Conservation (phyloP, 257 asterid genomes). For the Salvia miltiorrhiza region DNA sequence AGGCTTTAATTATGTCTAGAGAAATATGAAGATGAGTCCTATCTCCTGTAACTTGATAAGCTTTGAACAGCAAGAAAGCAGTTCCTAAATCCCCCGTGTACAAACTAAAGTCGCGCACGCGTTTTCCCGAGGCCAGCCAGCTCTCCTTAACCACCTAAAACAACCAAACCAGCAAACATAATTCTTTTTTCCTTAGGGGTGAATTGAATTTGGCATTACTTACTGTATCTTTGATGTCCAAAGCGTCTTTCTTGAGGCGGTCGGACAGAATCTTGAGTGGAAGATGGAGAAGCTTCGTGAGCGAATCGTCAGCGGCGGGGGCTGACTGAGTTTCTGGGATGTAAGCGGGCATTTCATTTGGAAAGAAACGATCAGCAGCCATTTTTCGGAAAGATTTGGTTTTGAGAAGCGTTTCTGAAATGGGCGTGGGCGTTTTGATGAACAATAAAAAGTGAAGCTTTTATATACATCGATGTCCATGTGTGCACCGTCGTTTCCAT, state of each 20-base stretch:
- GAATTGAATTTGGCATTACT: not conserved
- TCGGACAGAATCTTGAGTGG: slow-evolving; percentile 46
- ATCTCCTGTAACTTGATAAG: slow-evolving; percentile 54
- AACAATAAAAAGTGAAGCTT: too few species aligned
- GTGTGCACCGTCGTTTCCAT: too few species aligned
- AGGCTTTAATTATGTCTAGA: slow-evolving; percentile 56
- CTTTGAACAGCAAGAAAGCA: slow-evolving; percentile 77
- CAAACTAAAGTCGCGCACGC: slow-evolving; percentile 51
- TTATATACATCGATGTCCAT: too few species aligned
- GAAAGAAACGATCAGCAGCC: slow-evolving; percentile 76
- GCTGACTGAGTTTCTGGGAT: slow-evolving; percentile 40
- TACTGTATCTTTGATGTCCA: slow-evolving; percentile 57
- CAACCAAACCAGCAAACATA: slow-evolving; percentile 9
- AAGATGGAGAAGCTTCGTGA: slow-evolving; percentile 52
- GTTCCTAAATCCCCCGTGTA: slow-evolving; percentile 83
- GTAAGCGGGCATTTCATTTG: slow-evolving; percentile 59
- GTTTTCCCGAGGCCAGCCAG: slow-evolving; percentile 50
- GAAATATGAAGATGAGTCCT: slow-evolving; percentile 55
- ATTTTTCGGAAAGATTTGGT: slow-evolving; percentile 14
- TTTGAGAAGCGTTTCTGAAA: not conserved
- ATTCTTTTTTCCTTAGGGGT: too few species aligned
- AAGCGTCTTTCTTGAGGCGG: slow-evolving; percentile 48
- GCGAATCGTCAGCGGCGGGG: slow-evolving; percentile 35
- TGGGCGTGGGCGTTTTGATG: not conserved
- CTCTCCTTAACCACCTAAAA: slow-evolving; percentile 74